Base-by-base conservation (phyloP, 192 early-diverging fungal species). In the Oehlia diaphana region DNA sequence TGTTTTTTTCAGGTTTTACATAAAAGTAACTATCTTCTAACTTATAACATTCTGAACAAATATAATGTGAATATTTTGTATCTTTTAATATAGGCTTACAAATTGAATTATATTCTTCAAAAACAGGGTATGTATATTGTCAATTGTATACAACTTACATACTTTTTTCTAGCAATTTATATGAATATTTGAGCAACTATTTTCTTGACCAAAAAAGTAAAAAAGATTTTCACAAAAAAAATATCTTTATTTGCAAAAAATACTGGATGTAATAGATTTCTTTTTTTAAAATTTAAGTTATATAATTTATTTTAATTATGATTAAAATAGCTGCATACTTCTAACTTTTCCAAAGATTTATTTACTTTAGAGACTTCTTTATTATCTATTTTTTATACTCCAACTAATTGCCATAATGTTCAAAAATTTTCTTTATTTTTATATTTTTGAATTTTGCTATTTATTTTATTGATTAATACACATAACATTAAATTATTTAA, bases 31-130 rank as follows among this genome's bases (percentile, higher is more conserved):
- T 1, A 31, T 1, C 28, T 31, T 31, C 28, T 31, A 31, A 31
- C 1, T 31, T 3, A 26, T 49, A 73, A 50, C 71, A 73, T 50
- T 49, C 58, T 23, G 26, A 31, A 61, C 73, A 74, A 74, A 74
- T 35, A 31, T 31, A 61, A 9, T 35, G 1, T 74, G 50, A 6
- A 58, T 26, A 16, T 37, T 74, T 14, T 19, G 13, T 31, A 0
- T 74, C 58, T n/a, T 44, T 0, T 1, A 28, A 47, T 10, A 3
- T 2, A 23, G 39, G 4, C 4, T 39, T 71, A n/a, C 19, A 44
- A 12, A 71, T 47, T 71, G 5, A 6, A 47, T 37, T 47, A n/a
- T 2, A 28, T 31, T 68, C 28, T 16, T 0, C 35, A 68, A 71
- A 12, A n/a, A 4, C 33, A 13, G 37, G 13, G 19, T 4, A 71